These are phyloP conservation scores for Cyberlindnera xylosilytica DNA, from an alignment of 805 yeast genomes.

Conservation along the genomic window DNA sequence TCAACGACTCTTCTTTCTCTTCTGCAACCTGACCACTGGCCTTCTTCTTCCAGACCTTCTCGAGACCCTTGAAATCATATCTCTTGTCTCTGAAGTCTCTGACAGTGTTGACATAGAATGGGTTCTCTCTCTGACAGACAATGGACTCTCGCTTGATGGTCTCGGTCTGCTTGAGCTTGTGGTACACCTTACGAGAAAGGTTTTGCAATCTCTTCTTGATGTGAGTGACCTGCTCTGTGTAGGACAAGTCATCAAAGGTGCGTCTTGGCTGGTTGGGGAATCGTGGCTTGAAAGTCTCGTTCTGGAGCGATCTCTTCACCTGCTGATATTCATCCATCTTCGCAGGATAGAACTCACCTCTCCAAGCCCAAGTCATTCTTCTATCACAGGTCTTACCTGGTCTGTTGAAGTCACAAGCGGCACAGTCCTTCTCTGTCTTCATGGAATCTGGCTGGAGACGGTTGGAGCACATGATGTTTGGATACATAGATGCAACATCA, in stretches of 20 bases:
- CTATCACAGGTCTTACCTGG: constrained; percentile 95
- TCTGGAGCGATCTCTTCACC: constrained; percentile 80
- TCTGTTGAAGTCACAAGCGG: constrained; percentile 93
- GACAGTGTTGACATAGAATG: constrained; percentile 93
- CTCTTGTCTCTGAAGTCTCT: constrained; percentile 93
- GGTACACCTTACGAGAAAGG: constrained; percentile 82
- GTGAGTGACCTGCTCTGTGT: constrained; percentile 70
- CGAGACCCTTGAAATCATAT: constrained; percentile 90
- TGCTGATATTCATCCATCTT: constrained; percentile 86
- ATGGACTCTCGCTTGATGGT: constrained; percentile 88
- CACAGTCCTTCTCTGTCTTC: constrained; percentile 93
- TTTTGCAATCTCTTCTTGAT: constrained; percentile 78
- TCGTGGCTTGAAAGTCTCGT: constrained; percentile 69
- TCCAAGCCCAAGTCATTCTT: constrained; percentile 93
- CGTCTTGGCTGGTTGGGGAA: constrained; percentile 55
- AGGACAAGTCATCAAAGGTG: constrained; percentile 71
- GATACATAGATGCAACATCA: constrained; percentile 99
- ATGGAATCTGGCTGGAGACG: constrained; percentile 97
- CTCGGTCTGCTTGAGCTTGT: constrained; percentile 74
- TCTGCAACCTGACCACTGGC: constrained; percentile 47
- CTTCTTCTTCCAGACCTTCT: constrained; percentile 92
- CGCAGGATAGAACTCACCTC: constrained; percentile 94
- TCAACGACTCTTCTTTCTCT: constrained; percentile 86
- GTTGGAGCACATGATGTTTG: constrained; percentile 96
- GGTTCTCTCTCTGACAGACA: constrained; percentile 95